Percentiles rank a stretch among this genome's conserved stretches.
Conservation (phyloP, 805 yeast genomes). For the Starmerella bacillaris region DNA sequence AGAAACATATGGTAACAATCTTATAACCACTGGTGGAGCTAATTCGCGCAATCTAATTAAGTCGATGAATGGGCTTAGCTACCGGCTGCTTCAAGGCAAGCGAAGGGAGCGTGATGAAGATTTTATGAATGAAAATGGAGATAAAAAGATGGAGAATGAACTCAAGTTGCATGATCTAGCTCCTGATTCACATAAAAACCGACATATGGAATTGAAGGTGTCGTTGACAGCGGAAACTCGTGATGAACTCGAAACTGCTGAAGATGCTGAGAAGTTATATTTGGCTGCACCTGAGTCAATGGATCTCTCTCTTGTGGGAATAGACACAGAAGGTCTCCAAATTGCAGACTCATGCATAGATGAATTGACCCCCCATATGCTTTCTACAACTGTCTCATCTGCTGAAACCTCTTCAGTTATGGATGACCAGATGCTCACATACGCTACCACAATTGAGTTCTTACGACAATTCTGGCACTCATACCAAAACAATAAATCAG, state of each 20-base stretch:
- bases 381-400: not conserved
- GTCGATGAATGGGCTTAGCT: constrained; percentile 76
- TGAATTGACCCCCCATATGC: constrained; percentile 7
- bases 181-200: constrained; percentile 1
- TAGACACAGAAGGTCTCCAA: constrained; percentile 7
- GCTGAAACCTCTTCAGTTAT: constrained; percentile 2
- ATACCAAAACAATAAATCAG: constrained; percentile 16
- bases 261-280: not conserved
- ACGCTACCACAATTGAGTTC: constrained; percentile 59
- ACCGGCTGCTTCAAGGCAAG: constrained; percentile 49
- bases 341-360: constrained; percentile 6
- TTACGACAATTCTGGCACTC: constrained; percentile 50
- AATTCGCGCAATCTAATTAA: constrained; percentile 48
- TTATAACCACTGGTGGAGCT: constrained; percentile 37
- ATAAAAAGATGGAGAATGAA: constrained; percentile 14
- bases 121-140: constrained; percentile 26
- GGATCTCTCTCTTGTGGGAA: constrained; percentile 61
- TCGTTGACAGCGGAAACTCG: not conserved
- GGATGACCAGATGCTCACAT: constrained; percentile 36
- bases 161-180: constrained; percentile 19
- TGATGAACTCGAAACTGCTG: not conserved
- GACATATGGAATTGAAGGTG: constrained; percentile 8
- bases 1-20: constrained; percentile 51
- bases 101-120: constrained; percentile 15
- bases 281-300: constrained; percentile 19